A percentile compares a stretch with the other conserved stretches of the same genome.
These are phyloP conservation scores for Lipomyces sp. DNA, from an alignment of 805 yeast species.

Conservation along the genomic window DNA sequence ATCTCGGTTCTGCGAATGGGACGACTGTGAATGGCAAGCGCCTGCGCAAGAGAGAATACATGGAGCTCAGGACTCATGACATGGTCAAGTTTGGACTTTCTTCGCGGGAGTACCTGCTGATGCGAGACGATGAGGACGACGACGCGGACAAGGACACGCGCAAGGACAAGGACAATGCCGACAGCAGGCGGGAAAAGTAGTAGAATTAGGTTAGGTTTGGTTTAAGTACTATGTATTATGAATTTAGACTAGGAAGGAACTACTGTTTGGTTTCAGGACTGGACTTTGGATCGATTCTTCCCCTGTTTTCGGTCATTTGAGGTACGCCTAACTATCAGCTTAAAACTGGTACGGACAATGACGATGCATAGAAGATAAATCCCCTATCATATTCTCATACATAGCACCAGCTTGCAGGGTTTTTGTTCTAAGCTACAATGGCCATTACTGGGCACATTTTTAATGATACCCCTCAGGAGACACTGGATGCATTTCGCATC, in stretches of 20 bases:
- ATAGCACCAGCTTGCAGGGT: too few relatives aligned
- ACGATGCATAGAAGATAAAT: too few relatives aligned
- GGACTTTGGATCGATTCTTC: slow-evolving; percentile 9
- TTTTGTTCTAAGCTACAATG: too few relatives aligned
- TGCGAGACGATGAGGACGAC: slow-evolving; percentile 17
- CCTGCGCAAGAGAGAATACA: slow-evolving; percentile 43
- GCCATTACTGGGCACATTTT: too few relatives aligned
- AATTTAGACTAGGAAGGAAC: slow-evolving; percentile 25
- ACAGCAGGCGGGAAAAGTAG: too few relatives aligned
- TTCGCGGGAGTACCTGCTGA: slow-evolving; percentile 29
- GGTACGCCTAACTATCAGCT: slow-evolving; percentile 31
- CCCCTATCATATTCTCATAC: too few relatives aligned
- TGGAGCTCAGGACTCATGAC: slow-evolving; percentile 45
- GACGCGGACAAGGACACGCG: background rate
- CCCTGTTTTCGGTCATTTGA: slow-evolving; percentile 21
- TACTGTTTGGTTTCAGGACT: slow-evolving; percentile 3
- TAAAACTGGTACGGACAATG: slow-evolving; percentile 37
- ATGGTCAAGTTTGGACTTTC: slow-evolving; percentile 41
- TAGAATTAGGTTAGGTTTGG: too few relatives aligned
- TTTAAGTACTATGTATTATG: too few relatives aligned
- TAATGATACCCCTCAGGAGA: too few relatives aligned
- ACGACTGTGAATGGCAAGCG: slow-evolving; percentile 44
- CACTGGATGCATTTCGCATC: too few relatives aligned
- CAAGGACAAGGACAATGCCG: too few relatives aligned
- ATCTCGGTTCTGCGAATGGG: slow-evolving; percentile 49